Conservation (phyloP, 345 rosid genomes). For the Physaria fendleri region DNA sequence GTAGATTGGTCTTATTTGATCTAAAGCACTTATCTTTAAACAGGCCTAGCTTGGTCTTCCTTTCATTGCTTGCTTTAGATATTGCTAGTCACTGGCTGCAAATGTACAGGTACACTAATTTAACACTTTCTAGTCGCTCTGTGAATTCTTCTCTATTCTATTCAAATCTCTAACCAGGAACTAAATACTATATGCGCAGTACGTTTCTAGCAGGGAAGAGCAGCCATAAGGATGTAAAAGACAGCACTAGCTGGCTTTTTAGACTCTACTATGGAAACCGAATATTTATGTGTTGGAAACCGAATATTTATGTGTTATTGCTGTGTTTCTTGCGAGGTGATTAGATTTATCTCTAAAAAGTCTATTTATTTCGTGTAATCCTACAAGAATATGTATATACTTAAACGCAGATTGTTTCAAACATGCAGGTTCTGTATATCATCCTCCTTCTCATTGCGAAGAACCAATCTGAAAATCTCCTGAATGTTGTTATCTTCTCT, state of each 20-base stretch:
- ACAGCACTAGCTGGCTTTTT: constrained; percentile 91
- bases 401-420: too few relatives aligned
- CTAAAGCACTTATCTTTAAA: too few relatives aligned
- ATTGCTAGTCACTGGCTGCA: constrained; percentile 94
- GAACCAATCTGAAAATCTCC: constrained; percentile 52
- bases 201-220: constrained; percentile 81
- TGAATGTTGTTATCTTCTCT: constrained; percentile 49
- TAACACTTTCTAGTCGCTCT: too few relatives aligned
- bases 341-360: too few relatives aligned
- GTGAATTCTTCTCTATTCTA: too few relatives aligned
- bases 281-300: too few relatives aligned
- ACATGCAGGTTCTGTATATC: constrained; percentile 95
- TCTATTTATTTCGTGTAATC: too few relatives aligned
- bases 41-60: constrained; percentile 88
- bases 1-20: too few relatives aligned
- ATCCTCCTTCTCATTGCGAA: constrained; percentile 58
- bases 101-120: constrained; percentile 95
- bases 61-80: constrained; percentile 83
- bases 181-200: constrained; percentile 42
- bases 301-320: constrained; percentile 95
- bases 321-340: constrained; percentile 91
- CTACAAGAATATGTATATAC: too few relatives aligned
- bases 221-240: constrained; percentile 93
- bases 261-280: constrained; percentile 88
- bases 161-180: not conserved